Evolutionary conservation across 2,329 filamentous ascomycete genomes (phyloP).

Genomic region (Amesomyces nigricolor): DNA sequence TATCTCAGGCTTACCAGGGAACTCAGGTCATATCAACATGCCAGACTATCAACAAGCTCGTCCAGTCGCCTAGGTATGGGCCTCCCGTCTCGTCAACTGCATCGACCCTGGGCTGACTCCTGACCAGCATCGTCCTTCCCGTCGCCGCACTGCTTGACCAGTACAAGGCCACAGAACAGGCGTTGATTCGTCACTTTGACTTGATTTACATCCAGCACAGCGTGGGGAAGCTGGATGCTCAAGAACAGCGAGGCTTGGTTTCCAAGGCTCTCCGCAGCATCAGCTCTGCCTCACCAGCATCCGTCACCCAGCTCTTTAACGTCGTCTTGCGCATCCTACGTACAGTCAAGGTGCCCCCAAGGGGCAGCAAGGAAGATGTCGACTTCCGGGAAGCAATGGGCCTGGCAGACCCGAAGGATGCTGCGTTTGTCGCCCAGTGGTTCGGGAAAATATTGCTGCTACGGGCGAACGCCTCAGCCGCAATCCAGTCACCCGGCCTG

Average conservation of each 20-base stretch:
- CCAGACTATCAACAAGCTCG: slow-evolving; percentile 49
- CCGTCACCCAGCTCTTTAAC: slow-evolving; percentile 65
- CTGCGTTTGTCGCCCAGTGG: slow-evolving; percentile 66
- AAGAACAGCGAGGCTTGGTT: slow-evolving; percentile 67
- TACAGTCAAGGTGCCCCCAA: slow-evolving; percentile 63
- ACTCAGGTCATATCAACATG: slow-evolving; percentile 44
- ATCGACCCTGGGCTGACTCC: slow-evolving; percentile 1
- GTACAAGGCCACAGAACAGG: slow-evolving; percentile 71
- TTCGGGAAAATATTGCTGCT: slow-evolving; percentile 70
- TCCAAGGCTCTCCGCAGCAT: slow-evolving; percentile 65
- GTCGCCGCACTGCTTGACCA: slow-evolving; percentile 81
- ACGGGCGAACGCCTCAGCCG: slow-evolving; percentile 26
- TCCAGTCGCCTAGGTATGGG: slow-evolving; percentile 45
- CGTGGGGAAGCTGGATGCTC: slow-evolving; percentile 42
- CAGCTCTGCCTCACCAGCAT: slow-evolving; percentile 45
- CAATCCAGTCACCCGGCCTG: slow-evolving; percentile 47
- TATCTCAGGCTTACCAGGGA: neutral
- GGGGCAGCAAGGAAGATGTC: slow-evolving; percentile 73
- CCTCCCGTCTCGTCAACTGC: neutral
- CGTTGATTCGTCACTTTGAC: slow-evolving; percentile 81
- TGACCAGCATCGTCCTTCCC: slow-evolving; percentile 65
- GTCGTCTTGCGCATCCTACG: slow-evolving; percentile 72
- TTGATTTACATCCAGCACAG: slow-evolving; percentile 86
- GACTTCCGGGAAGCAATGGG: slow-evolving; percentile 61
- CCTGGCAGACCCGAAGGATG: slow-evolving; percentile 62